Conservation (phyloP, 805 yeast species). For the Soucietia sequanensis region DNA sequence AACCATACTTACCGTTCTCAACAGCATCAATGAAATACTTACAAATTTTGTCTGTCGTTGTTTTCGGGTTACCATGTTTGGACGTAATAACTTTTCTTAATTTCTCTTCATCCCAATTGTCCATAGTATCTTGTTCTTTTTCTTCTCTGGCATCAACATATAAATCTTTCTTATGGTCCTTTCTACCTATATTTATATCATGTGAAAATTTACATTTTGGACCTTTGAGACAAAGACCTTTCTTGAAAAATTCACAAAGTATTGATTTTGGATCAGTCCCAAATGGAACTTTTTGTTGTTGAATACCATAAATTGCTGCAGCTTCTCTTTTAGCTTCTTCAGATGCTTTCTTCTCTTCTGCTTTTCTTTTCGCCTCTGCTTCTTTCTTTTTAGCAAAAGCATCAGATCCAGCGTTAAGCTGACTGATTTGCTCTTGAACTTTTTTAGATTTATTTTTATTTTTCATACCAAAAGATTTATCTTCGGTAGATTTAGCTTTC, state of each 20-base stretch:
- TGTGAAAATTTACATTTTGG: slow-evolving; percentile 90
- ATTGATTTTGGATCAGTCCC: slow-evolving; percentile 98
- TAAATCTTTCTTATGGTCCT: slow-evolving; percentile 84
- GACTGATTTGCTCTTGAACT: slow-evolving; percentile 66
- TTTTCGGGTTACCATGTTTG: slow-evolving; percentile 91
- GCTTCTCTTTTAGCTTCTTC: slow-evolving; percentile 90
- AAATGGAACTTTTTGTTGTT: slow-evolving; percentile 83
- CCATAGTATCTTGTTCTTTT: slow-evolving; percentile 87
- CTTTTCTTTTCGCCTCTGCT: slow-evolving; percentile 65
- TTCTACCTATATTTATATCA: slow-evolving; percentile 81
- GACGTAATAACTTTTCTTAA: slow-evolving; percentile 81
- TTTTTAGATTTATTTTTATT: slow-evolving; percentile 93
- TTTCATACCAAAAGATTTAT: slow-evolving; percentile 93
- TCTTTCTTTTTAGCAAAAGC: slow-evolving; percentile 63
- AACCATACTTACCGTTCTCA: slow-evolving; percentile 95
- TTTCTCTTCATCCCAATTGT: slow-evolving; percentile 95
- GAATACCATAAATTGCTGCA: slow-evolving; percentile 69
- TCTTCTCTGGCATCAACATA: slow-evolving; percentile 82
- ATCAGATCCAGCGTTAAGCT: slow-evolving; percentile 43
- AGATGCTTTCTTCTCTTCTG: slow-evolving; percentile 84
- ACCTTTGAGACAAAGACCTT: slow-evolving; percentile 82
- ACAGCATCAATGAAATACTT: slow-evolving; percentile 94
- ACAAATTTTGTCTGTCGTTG: slow-evolving; percentile 94
- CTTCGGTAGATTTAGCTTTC: slow-evolving; percentile 62
- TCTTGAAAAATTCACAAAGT: slow-evolving; percentile 84